A percentile compares a stretch with the other conserved stretches of the same genome.
Conservation (phyloP, 352 stramenopile genomes). For the Aphanomyces astaci region DNA sequence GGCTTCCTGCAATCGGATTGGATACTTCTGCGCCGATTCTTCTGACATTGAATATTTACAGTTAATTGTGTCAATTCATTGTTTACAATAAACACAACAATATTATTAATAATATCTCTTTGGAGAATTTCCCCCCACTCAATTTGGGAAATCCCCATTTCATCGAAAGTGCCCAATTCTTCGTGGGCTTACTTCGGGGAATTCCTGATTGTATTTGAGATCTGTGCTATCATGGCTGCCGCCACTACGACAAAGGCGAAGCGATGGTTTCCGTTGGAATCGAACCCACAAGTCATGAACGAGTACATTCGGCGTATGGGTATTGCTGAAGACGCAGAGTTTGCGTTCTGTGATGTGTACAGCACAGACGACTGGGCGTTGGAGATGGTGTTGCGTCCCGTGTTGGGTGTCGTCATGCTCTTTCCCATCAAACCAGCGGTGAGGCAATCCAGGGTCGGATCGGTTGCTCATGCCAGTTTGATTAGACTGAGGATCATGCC, state of each 20-base stretch:
- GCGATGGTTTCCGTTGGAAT: constrained; percentile 89
- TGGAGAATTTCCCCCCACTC: too few relatives aligned
- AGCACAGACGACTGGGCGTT: constrained; percentile 95
- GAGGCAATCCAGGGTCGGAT: constrained; percentile 23
- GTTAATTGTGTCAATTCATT: too few relatives aligned
- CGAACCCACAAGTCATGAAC: constrained; percentile 94
- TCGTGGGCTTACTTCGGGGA: too few relatives aligned
- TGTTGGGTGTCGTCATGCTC: constrained; percentile 91
- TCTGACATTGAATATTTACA: too few relatives aligned
- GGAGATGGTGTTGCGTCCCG: constrained; percentile 91
- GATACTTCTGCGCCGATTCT: too few relatives aligned
- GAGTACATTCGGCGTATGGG: constrained; percentile 91
- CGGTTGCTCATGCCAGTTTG: constrained; percentile 8
- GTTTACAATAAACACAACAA: too few relatives aligned
- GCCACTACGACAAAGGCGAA: constrained; percentile 30
- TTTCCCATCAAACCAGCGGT: constrained; percentile 91
- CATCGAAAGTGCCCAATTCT: too few relatives aligned
- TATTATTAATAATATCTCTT: too few relatives aligned
- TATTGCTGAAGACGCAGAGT: constrained; percentile 65
- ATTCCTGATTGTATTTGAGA: not conserved
- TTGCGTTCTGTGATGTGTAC: constrained; percentile 92
- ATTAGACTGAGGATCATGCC: constrained; percentile 65
- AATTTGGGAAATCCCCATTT: too few relatives aligned
- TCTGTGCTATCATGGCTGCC: too few relatives aligned
- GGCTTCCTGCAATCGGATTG: too few relatives aligned